phyloP scores from a whole-genome alignment of 495 filamentous ascomycete genomes.

The Lepraria neglecta region DNA sequence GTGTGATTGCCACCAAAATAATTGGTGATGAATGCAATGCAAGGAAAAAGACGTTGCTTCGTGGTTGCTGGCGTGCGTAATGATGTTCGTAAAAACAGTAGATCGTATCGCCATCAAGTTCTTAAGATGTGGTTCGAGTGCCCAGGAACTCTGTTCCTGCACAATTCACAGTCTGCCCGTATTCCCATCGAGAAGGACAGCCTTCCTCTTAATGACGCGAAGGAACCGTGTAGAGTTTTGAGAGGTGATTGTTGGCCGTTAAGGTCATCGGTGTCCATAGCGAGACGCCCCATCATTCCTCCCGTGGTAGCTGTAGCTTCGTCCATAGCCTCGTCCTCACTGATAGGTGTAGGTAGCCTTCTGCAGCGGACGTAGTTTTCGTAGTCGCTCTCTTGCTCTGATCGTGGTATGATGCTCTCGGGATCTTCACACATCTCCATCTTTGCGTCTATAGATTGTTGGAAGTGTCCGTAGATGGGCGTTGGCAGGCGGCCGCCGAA shows the following conservation, averaged over 20 bases:
- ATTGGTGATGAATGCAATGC: neutral
- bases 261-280: constrained; percentile 33
- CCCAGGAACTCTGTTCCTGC: constrained; percentile 67
- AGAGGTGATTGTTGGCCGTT: constrained; percentile 35
- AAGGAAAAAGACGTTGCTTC: neutral
- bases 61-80: neutral
- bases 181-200: constrained; percentile 79
- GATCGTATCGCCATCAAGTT: constrained; percentile 14
- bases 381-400: constrained; percentile 32
- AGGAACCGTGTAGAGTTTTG: constrained; percentile 20
- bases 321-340: constrained; percentile 55
- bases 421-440: constrained; percentile 26
- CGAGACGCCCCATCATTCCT: constrained; percentile 15
- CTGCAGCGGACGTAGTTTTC: constrained; percentile 44
- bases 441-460: constrained; percentile 28
- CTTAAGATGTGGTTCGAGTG: constrained; percentile 80
- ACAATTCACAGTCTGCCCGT: constrained; percentile 81
- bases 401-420: constrained; percentile 19
- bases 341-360: constrained; percentile 65
- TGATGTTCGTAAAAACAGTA: constrained; percentile 4
- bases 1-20: neutral
- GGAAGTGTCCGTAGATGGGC: constrained; percentile 37
- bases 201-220: constrained; percentile 38
- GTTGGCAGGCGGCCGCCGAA: constrained; percentile 37
- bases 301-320: constrained; percentile 20